phyloP scores from a whole-genome alignment of 306 rosid species.

The Medicago ruthenica region DNA sequence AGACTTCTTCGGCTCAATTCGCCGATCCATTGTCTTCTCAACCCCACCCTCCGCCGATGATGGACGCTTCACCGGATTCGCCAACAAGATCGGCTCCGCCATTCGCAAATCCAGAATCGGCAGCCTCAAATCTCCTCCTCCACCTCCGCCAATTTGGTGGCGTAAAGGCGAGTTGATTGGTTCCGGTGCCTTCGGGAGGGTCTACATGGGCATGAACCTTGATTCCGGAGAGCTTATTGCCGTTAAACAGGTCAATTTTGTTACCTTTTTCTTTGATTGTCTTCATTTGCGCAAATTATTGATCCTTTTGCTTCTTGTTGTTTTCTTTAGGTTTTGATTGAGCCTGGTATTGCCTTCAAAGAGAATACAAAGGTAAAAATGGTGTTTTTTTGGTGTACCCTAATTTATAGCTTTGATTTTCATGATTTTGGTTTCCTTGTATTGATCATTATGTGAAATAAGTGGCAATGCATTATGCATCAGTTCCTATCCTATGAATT shows the following conservation, averaged over 20 bases:
- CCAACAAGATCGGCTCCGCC: conserved; percentile 76
- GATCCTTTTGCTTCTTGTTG: not conserved
- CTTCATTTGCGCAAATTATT: conserved; percentile 7
- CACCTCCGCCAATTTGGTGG: conserved; percentile 69
- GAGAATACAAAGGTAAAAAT: conserved; percentile 73
- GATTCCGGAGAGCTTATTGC: conserved; percentile 97
- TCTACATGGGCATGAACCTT: conserved; percentile 95
- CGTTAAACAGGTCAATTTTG: conserved; percentile 70
- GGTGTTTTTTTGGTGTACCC: too few species aligned
- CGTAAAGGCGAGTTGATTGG: conserved; percentile 92
- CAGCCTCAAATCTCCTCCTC: conserved; percentile 52
- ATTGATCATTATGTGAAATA: not conserved
- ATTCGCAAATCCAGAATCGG: conserved; percentile 80
- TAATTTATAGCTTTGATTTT: too few species aligned
- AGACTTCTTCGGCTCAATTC: conserved; percentile 78
- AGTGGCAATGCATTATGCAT: conserved; percentile 16
- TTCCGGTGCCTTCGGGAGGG: conserved; percentile 87
- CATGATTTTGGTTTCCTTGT: not conserved
- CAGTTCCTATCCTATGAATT: not conserved
- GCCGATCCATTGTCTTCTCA: conserved; percentile 76
- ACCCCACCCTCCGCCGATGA: conserved; percentile 50
- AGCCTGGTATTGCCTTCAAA: conserved; percentile 70
- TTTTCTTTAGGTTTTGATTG: conserved; percentile 71
- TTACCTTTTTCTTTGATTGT: not conserved
- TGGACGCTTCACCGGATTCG: conserved; percentile 65